Conservation (phyloP, 2,329 filamentous ascomycete genomes). For the Ophiostoma piceae region DNA sequence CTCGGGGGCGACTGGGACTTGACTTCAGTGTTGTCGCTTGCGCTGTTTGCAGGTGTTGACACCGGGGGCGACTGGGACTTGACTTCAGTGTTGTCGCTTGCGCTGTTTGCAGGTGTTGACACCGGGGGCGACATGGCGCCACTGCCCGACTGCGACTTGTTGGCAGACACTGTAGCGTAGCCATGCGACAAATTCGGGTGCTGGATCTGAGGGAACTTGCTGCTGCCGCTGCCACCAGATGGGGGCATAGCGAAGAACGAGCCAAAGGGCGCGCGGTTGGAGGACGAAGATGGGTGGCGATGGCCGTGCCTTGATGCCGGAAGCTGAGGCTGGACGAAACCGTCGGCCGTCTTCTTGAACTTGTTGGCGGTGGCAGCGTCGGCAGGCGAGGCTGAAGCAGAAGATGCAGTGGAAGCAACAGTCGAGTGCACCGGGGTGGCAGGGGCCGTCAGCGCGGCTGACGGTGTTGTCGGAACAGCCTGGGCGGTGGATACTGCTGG, state of each 20-base stretch:
- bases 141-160: slow-evolving; percentile 19
- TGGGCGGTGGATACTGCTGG: background rate
- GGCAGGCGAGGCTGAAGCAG: slow-evolving; percentile 23
- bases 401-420: slow-evolving; percentile 13
- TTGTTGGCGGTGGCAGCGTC: slow-evolving; percentile 41
- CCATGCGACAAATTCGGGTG: slow-evolving; percentile 28
- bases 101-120: background rate
- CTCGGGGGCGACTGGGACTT: slow-evolving; percentile 17
- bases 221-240: slow-evolving; percentile 11
- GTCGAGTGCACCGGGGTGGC: background rate
- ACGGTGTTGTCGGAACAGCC: background rate
- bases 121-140: slow-evolving; percentile 19
- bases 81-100: slow-evolving; percentile 1
- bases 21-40: slow-evolving; percentile 1
- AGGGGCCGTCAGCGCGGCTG: background rate
- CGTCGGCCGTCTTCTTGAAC: slow-evolving; percentile 38
- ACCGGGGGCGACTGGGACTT: slow-evolving; percentile 16
- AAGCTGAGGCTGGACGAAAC: slow-evolving; percentile 25
- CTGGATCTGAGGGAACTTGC: slow-evolving; percentile 29
- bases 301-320: slow-evolving; percentile 23
- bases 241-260: slow-evolving; percentile 26
- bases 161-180: slow-evolving; percentile 22
- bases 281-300: slow-evolving; percentile 27
- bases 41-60: background rate
- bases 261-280: slow-evolving; percentile 31